Evolutionary conservation across 2,329 filamentous ascomycete species (phyloP), one percentile per base, ranked within the genome.

Genomic region (Alternaria longipes): DNA sequence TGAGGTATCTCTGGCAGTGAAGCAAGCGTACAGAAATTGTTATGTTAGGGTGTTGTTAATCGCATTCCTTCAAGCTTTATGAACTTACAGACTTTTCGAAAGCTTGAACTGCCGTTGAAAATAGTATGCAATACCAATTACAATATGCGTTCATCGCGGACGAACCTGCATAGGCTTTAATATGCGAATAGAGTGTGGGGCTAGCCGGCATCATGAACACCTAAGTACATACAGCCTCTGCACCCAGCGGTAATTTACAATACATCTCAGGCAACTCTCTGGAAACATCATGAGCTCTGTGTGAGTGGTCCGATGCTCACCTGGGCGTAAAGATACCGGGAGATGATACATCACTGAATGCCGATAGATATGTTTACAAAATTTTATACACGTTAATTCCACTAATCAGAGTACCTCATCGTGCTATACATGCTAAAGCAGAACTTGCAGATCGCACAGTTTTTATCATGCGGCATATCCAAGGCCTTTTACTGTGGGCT

Each of bases 181-280:
- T 59, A 11, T 62, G 26, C 24, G 14, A 8, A 42, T 56, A 62
- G 50, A 54, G 51, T 59, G 56, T 56, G 56, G 60, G 51, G 56
- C 45, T 11, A 8, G 8, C 34, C 52, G 42, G 55, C 49, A 52
- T 34, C 46, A 3, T 52, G 14, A 20, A 57, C 28, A 8, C 11
- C 18, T 5, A 4, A n/a, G 8, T 11, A 2, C 28, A 14, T 1
- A 4, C 38, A 34, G 22, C 22, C n/a, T 24, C 12, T 22, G 1
- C 12, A 52, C 16, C 22, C 11, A n/a, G n/a, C 34, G 9, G 20
- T 22, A 41, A 9, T 11, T 7, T 8, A 16, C 6, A n/a, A n/a
- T 38, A 18, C 34, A 38, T 7, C 6, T n/a, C 16, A 38, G 14
- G 16, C 14, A n/a, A n/a, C 6, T 38, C 1, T 16, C 34, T 38